phyloP scores from a whole-genome alignment of 139 green algal species.

The Pleodorina starrii region DNA sequence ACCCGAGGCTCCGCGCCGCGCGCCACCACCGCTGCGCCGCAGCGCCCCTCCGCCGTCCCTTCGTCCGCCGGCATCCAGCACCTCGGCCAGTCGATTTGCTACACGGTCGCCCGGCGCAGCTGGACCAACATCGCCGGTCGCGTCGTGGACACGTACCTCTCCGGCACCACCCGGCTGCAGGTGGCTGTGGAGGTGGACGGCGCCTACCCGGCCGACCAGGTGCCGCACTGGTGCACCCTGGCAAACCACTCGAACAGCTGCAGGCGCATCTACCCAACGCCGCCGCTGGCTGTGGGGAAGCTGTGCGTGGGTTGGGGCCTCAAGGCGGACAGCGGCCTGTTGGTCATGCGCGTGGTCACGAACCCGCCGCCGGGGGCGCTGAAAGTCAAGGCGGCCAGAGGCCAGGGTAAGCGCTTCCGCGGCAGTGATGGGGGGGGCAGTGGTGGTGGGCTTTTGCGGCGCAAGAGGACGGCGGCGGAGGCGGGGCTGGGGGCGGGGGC shows the following conservation, averaged over 20 bases:
- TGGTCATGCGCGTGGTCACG: conserved; percentile 9
- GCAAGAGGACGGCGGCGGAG: background rate
- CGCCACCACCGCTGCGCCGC: background rate
- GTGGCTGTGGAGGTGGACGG: conserved; percentile 34
- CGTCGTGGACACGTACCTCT: background rate
- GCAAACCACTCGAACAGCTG: background rate
- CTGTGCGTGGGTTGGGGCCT: conserved; percentile 30
- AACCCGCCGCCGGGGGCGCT: background rate
- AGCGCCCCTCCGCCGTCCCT: background rate
- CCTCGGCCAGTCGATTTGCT: background rate
- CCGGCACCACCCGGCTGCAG: background rate
- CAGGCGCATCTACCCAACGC: background rate
- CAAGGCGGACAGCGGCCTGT: background rate
- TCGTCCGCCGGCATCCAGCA: too few species aligned
- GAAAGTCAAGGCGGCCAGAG: too few species aligned
- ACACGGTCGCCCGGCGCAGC: too few species aligned
- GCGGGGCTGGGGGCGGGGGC: background rate
- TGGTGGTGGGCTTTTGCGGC: background rate
- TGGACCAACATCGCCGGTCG: background rate
- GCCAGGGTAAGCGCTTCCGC: too few species aligned
- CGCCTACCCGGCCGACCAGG: background rate
- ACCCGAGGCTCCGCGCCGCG: background rate
- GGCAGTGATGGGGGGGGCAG: background rate
- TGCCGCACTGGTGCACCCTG: background rate
- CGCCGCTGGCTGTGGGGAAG: background rate